A percentile compares a stretch with the other conserved stretches of the same genome.
These are phyloP conservation scores for Thelonectria blattea DNA, from an alignment of 2,329 filamentous ascomycete species.

Conservation along the genomic window DNA sequence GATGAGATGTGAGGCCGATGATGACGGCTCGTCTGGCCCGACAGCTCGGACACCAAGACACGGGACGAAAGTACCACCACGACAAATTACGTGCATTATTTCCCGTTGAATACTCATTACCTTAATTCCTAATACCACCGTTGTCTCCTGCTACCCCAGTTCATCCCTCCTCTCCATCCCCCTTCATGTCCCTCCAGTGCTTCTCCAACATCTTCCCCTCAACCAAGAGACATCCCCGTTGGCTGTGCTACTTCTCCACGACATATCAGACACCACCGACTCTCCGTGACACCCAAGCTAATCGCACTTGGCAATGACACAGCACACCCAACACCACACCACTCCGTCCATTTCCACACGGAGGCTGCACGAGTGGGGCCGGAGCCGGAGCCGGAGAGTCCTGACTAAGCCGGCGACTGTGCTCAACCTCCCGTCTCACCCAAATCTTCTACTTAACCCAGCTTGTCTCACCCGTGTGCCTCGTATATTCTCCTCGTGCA, in stretches of 20 bases:
- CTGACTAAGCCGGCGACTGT: slow-evolving; percentile 17
- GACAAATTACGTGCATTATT: not conserved
- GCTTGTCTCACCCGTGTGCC: not conserved
- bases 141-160: not conserved
- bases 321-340: not conserved
- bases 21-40: not conserved
- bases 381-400: slow-evolving; percentile 11
- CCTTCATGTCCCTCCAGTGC: too few relatives aligned
- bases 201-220: too few relatives aligned
- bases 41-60: not conserved
- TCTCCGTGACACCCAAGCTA: not conserved
- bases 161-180: too few relatives aligned
- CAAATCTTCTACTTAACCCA: not conserved
- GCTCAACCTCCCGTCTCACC: slow-evolving; percentile 3
- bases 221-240: not conserved
- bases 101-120: not conserved
- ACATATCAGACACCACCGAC: not conserved
- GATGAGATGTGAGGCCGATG: not conserved
- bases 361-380: slow-evolving; percentile 13
- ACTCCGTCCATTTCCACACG: slow-evolving; percentile 17
- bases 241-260: not conserved
- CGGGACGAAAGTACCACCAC: not conserved
- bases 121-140: not conserved
- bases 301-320: not conserved
- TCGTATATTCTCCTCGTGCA: not conserved